phyloP scores from a whole-genome alignment of 2,329 filamentous ascomycete genomes.

The Herpotrichia juniperi region DNA sequence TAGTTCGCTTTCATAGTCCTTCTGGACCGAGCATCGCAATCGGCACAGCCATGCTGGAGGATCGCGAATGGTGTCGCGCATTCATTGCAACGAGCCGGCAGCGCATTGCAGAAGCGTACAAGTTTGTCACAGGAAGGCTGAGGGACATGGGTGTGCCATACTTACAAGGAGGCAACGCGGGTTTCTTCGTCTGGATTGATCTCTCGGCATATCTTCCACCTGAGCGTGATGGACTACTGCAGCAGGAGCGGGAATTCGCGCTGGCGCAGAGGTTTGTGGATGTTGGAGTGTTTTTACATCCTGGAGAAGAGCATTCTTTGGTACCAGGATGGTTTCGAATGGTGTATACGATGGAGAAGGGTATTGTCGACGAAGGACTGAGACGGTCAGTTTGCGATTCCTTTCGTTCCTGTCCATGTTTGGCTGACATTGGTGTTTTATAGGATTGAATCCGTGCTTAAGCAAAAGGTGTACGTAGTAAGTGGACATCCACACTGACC shows the following conservation, averaged over 20 bases:
- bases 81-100: slow-evolving; percentile 54
- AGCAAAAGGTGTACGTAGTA: background rate
- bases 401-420: background rate
- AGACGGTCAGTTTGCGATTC: slow-evolving; percentile 14
- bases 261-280: slow-evolving; percentile 28
- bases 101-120: slow-evolving; percentile 50
- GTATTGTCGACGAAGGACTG: slow-evolving; percentile 43
- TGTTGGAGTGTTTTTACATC: slow-evolving; percentile 25
- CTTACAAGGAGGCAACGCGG: slow-evolving; percentile 58
- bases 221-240: slow-evolving; percentile 24
- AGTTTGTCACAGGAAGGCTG: slow-evolving; percentile 47
- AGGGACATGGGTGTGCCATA: slow-evolving; percentile 53
- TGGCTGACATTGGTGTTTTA: background rate
- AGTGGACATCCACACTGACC: too few species aligned
- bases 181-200: slow-evolving; percentile 64
- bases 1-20: slow-evolving; percentile 43
- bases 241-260: slow-evolving; percentile 23
- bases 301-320: slow-evolving; percentile 41
- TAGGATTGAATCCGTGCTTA: background rate
- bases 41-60: slow-evolving; percentile 24
- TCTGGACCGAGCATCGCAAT: slow-evolving; percentile 23
- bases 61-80: slow-evolving; percentile 40
- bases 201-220: slow-evolving; percentile 35
- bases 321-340: slow-evolving; percentile 52
- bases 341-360: slow-evolving; percentile 46